These are phyloP conservation scores for Neurospora intermedia DNA, from an alignment of 495 filamentous ascomycete species.

Conservation along the genomic window DNA sequence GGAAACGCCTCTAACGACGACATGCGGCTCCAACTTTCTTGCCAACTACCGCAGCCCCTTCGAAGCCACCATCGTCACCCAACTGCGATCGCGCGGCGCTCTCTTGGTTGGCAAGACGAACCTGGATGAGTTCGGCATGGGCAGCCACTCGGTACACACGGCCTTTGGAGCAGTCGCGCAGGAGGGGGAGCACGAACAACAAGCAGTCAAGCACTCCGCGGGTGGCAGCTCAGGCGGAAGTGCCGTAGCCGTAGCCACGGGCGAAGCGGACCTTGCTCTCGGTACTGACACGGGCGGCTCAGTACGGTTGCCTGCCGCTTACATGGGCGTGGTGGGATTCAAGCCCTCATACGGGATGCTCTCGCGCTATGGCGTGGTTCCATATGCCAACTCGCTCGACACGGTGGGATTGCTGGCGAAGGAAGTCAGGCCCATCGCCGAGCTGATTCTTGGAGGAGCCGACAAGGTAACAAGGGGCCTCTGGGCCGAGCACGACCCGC, in stretches of 20 bases:
- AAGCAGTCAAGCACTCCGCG: conserved; percentile 50
- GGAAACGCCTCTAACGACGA: conserved; percentile 45
- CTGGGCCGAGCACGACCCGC: conserved; percentile 47
- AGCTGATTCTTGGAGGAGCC: conserved; percentile 41
- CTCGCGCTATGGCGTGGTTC: conserved; percentile 81
- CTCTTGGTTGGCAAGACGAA: conserved; percentile 72
- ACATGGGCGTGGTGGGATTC: conserved; percentile 77
- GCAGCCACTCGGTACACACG: conserved; percentile 75
- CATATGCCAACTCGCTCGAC: conserved; percentile 92
- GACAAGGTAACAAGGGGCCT: conserved; percentile 8
- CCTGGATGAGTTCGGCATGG: conserved; percentile 98
- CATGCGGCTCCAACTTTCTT: conserved; percentile 73
- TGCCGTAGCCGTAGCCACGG: conserved; percentile 69
- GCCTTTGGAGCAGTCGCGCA: conserved; percentile 53
- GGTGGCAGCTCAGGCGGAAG: conserved; percentile 94
- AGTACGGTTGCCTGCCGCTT: conserved; percentile 84
- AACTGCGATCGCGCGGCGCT: conserved; percentile 54
- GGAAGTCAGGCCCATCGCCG: conserved; percentile 35
- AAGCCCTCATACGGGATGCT: conserved; percentile 67
- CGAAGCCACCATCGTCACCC: conserved; percentile 67
- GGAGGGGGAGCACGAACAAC: not conserved
- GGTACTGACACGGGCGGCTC: conserved; percentile 95
- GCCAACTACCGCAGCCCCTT: conserved; percentile 62
- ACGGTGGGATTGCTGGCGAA: conserved; percentile 75
- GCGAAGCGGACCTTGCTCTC: conserved; percentile 64